Evolutionary conservation across 768 basidiomycete species (phyloP).

Genomic region (Symmetrospora coprosmae): DNA sequence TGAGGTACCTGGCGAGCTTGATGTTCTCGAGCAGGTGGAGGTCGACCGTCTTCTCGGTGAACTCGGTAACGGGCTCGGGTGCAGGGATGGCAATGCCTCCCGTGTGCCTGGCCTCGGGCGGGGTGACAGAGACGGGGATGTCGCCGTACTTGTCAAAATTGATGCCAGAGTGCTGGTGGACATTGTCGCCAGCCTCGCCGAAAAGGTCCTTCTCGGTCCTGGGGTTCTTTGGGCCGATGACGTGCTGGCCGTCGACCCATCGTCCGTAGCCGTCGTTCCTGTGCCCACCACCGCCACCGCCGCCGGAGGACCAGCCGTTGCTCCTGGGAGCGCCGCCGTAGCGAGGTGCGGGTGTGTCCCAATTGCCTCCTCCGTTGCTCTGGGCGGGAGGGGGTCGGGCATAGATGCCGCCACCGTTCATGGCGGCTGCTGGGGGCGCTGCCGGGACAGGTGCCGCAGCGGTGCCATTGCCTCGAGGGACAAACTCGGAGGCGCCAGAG

Average conservation of each 20-base stretch:
- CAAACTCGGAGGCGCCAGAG: too few species aligned
- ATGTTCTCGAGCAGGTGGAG: constrained; percentile 92
- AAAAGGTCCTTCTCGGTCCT: constrained; percentile 93
- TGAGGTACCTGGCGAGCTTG: constrained; percentile 74
- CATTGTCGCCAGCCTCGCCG: constrained; percentile 70
- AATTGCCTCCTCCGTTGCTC: too few species aligned
- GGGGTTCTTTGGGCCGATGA: constrained; percentile 65
- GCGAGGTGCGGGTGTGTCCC: constrained; percentile 18
- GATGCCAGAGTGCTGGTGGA: constrained; percentile 88
- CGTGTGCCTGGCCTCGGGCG: constrained; percentile 53
- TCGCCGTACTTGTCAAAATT: constrained; percentile 99
- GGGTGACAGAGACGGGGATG: constrained; percentile 97
- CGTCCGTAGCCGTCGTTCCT: constrained; percentile 45
- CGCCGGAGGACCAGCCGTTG: constrained; percentile 13
- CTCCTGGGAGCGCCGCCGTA: background rate
- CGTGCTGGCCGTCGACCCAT: constrained; percentile 82
- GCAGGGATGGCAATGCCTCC: background rate
- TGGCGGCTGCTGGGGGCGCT: too few species aligned
- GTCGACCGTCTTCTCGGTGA: constrained; percentile 79
- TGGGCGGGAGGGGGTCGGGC: too few species aligned
- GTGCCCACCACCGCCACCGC: constrained; percentile 33
- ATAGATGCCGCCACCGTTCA: too few species aligned
- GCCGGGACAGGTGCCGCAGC: too few species aligned
- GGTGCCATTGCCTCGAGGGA: too few species aligned
- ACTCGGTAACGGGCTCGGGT: constrained; percentile 80